phyloP scores from a whole-genome alignment of 2,329 filamentous ascomycete species.

The Dryadomyces quercus-mongolicae region DNA sequence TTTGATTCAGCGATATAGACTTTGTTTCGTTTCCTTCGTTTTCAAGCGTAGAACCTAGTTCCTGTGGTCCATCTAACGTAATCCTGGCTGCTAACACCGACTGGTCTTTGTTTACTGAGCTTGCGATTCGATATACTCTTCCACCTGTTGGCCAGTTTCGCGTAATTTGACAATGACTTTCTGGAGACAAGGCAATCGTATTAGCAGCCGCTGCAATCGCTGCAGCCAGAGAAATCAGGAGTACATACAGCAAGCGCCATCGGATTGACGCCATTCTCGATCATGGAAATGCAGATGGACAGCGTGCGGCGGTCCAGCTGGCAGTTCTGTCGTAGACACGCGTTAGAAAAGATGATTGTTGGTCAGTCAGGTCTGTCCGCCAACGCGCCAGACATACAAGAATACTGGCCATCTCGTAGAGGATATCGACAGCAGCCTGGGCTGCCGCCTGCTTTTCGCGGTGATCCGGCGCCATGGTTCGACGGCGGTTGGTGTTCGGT shows the following conservation, averaged over 20 bases:
- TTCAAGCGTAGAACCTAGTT: no score
- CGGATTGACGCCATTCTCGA: slow-evolving; percentile 94
- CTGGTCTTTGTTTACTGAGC: not conserved
- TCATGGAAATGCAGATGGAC: slow-evolving; percentile 90
- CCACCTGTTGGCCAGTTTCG: slow-evolving; percentile 39
- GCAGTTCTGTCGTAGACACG: slow-evolving; percentile 56
- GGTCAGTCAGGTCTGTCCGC: not conserved
- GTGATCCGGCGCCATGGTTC: slow-evolving; percentile 30
- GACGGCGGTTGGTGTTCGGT: no score
- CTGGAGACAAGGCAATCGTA: slow-evolving; percentile 23
- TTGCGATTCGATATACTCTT: slow-evolving; percentile 24
- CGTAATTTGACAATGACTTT: slow-evolving; percentile 48
- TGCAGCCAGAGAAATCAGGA: not conserved
- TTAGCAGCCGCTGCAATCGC: no score
- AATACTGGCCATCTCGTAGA: slow-evolving; percentile 78
- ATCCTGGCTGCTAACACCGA: no score
- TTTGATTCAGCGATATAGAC: not conserved
- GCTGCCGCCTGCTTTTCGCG: slow-evolving; percentile 61
- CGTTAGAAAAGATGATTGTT: not conserved
- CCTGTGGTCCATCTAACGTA: no score
- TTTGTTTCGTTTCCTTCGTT: no score
- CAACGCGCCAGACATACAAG: slow-evolving; percentile 46
- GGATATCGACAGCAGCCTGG: slow-evolving; percentile 70
- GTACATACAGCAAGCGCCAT: slow-evolving; percentile 77
- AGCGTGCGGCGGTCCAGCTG: slow-evolving; percentile 82